Evolutionary conservation across 2,329 filamentous ascomycete species (phyloP).

Genomic region (Eutypella sp.): DNA sequence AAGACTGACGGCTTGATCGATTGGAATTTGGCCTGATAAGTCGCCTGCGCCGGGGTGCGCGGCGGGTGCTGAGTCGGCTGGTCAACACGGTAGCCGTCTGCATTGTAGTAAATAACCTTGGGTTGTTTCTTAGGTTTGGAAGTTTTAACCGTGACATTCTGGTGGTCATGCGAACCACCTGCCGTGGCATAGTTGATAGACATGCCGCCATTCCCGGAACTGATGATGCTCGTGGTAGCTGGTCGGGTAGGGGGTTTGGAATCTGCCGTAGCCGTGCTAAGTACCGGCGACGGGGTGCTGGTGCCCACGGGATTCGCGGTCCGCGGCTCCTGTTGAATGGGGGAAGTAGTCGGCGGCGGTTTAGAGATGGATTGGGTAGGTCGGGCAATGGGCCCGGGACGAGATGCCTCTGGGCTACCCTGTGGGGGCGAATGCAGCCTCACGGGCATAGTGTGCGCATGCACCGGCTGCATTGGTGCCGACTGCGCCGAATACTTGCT

Average conservation of each 20-base stretch:
- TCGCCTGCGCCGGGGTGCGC: conserved; percentile 22
- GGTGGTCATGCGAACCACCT: conserved; percentile 24
- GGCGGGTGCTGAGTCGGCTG: conserved; percentile 26
- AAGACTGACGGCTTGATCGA: conserved; percentile 26
- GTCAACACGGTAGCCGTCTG: conserved; percentile 26
- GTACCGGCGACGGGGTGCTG: conserved; percentile 9
- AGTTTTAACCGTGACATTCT: conserved; percentile 28
- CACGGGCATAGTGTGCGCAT: conserved; percentile 8
- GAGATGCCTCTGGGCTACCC: conserved; percentile 1
- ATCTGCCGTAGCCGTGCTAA: conserved; percentile 9
- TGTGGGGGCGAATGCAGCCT: conserved; percentile 17
- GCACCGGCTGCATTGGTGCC: background rate
- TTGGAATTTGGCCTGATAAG: conserved; percentile 28
- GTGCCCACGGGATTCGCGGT: conserved; percentile 7
- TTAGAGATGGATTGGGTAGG: conserved; percentile 14
- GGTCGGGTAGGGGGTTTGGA: conserved; percentile 2
- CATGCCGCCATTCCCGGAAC: conserved; percentile 29
- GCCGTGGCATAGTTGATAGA: conserved; percentile 31
- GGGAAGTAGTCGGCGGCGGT: conserved; percentile 9
- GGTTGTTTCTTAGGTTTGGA: conserved; percentile 26
- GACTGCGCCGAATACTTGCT: conserved; percentile 17
- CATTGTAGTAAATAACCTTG: conserved; percentile 26
- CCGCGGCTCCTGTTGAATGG: conserved; percentile 8
- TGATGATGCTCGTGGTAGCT: conserved; percentile 21
- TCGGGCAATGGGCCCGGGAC: conserved; percentile 19